Conservation (phyloP, 2,329 filamentous ascomycete species). For the Ploettnerulaceae sp. region DNA sequence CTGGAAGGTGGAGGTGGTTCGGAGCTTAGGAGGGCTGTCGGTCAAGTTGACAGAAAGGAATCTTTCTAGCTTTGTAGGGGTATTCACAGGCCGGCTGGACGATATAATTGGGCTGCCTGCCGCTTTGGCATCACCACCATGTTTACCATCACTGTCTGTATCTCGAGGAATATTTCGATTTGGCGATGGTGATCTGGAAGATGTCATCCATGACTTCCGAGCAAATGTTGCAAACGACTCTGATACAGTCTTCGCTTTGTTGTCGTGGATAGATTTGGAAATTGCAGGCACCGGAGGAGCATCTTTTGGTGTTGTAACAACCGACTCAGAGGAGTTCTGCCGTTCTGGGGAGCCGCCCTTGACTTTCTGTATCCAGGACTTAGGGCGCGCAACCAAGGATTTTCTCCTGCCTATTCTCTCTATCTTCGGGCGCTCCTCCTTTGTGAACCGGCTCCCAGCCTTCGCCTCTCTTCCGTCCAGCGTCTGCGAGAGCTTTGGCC, state of each 20-base stretch:
- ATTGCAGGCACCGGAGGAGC: constrained; percentile 33
- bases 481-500: constrained; percentile 13
- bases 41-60: constrained; percentile 11
- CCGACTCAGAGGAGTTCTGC: constrained; percentile 17
- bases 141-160: constrained; percentile 17
- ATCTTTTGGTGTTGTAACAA: constrained; percentile 31
- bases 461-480: constrained; percentile 14
- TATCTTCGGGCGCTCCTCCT: constrained; percentile 28
- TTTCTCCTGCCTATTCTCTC: constrained; percentile 32
- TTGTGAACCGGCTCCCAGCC: constrained; percentile 19
- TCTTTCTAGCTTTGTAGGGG: constrained; percentile 24
- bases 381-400: constrained; percentile 33
- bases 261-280: constrained; percentile 28
- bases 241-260: constrained; percentile 43
- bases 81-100: constrained; percentile 17
- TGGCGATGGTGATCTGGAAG: constrained; percentile 44
- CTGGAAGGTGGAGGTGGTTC: constrained; percentile 21
- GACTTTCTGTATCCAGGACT: constrained; percentile 34
- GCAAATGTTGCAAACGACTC: constrained; percentile 46
- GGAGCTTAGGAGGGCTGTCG: constrained; percentile 22
- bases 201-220: constrained; percentile 45
- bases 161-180: constrained; percentile 23
- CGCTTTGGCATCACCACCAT: constrained; percentile 19
- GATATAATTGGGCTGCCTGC: constrained; percentile 15
- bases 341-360: constrained; percentile 32